Evolutionary conservation across 148 eudicot species (phyloP), one percentile per base, ranked within the genome.

Genomic region (Pharnaceum exiguum): DNA sequence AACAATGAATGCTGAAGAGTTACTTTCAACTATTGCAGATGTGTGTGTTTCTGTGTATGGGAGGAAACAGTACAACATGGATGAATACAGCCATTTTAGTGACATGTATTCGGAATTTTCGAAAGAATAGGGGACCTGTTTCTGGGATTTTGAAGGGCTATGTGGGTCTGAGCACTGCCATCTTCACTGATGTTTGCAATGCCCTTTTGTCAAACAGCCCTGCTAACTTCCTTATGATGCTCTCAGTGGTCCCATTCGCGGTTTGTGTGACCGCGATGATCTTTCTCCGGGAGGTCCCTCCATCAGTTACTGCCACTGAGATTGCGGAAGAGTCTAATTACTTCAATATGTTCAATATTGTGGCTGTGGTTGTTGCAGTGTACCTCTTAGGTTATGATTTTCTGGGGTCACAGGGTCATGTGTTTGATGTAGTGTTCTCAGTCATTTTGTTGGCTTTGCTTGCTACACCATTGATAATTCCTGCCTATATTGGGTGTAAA

Each of bases 21-120:
- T 29, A 7, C 16, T 18, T 22, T 62, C 7, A n/a, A 36, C 38
- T 47, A 29, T 0, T 57, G 60, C 80, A 84, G 90, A 84, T 84
- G 90, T 79, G 84, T 38, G 64, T 81, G 66, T 73, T 81, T 51
- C 45, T 84, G 46, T 84, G 86, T 62, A 66, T 85, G 82, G 91
- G 91, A 60, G 84, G 87, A 7, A 85, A 85, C 60, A 79, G 87
- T 57, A 66, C 84, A 7, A 79, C 91, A 10, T 85, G 87, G 87
- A 76, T 85, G 87, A 81, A 85, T 73, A 82, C 93, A 2, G 93
- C 88, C 9, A 68, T 77, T 18, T 68, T 86, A 0, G 94, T 86
- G 1, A 79, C 94, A 2, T 80, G 94, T 57, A 75, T 86, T 8
- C 63, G 80, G 25, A 86, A 86, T 51, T 86, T 82, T 67, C 38